A percentile compares a stretch with the other conserved stretches of the same genome.
phyloP scores from a whole-genome alignment of 2,329 filamentous ascomycete species.

The Fusarium sp. region DNA sequence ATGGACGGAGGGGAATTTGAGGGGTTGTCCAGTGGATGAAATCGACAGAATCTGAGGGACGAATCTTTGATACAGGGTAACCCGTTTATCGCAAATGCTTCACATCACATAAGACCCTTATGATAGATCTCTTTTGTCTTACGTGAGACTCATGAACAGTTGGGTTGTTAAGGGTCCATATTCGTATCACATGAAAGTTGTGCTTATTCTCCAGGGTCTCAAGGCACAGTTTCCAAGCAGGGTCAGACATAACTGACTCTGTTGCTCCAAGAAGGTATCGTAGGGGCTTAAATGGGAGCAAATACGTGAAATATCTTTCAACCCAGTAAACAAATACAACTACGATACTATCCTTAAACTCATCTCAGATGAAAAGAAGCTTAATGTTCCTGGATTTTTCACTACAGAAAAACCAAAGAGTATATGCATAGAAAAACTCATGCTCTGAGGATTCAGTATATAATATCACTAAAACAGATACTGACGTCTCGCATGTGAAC shows the following conservation, averaged over 20 bases:
- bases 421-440: background rate
- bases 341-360: background rate
- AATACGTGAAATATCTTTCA: background rate
- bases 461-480: background rate
- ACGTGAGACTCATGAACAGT: background rate
- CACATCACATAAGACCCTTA: background rate
- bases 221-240: background rate
- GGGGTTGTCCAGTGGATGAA: background rate
- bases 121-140: background rate
- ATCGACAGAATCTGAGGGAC: background rate
- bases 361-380: background rate
- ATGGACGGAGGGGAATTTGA: background rate
- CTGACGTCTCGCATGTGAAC: background rate
- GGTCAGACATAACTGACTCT: background rate
- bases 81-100: background rate
- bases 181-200: background rate
- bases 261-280: no score
- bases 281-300: background rate
- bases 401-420: background rate
- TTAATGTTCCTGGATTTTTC: background rate
- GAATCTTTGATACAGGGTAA: constrained; percentile 11
- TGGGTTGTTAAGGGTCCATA: background rate
- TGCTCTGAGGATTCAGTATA: no score
- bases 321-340: background rate
- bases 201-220: background rate